Evolutionary conservation across 371 early-diverging fungal genomes (phyloP), one percentile per base, ranked within the genome.

Genomic region (Rhizomucor pusillus): DNA sequence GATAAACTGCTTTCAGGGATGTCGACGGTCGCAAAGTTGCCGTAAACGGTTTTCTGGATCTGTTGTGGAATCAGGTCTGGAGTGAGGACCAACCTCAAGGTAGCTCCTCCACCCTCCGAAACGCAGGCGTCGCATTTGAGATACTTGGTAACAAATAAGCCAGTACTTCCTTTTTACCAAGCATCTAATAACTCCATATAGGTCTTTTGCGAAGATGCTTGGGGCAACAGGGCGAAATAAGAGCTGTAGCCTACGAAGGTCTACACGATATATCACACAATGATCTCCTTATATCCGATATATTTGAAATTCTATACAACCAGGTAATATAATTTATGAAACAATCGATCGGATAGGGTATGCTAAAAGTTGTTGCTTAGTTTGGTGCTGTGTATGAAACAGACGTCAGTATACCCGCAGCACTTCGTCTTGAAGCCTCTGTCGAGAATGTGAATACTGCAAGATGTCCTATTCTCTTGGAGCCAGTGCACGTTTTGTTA

Each of bases 141-240:
- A 79, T 83, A 19, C 37, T 86, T 23, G 47, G 34, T 44, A 24
- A 43, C 2, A 7, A 16, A 14, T 7, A 40, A 10, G 10, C 14
- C 7, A 43, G 10, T 13, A 39, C 3, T 10, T 51, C 5, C 29
- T 9, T 24, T 41, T 29, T 3, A 3, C 29, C 41, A 41, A 3
- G 41, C 4, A 41, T 41, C 41, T 41, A 41, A 5, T 41, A 19
- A 14, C 5, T 16, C 14, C 5, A 41, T 3, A 11, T 62, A 80
- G 84, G 83, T 29, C 67, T 79, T 39, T 43, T 86, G 22, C 70
- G 86, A 11, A 68, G 82, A 41, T 84, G 83, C 44, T 72, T 84
- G 45, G 77, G 73, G 45, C 83, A 84, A 50, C 86, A 84, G 48
- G 59, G 64, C 18, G 75, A 84, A 45, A 67, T 86, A 23, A 73